A percentile compares a stretch with the other conserved stretches of the same genome.
Evolutionary conservation across 208 protist genomes (phyloP).

Genomic region (Leishmania turanica): DNA sequence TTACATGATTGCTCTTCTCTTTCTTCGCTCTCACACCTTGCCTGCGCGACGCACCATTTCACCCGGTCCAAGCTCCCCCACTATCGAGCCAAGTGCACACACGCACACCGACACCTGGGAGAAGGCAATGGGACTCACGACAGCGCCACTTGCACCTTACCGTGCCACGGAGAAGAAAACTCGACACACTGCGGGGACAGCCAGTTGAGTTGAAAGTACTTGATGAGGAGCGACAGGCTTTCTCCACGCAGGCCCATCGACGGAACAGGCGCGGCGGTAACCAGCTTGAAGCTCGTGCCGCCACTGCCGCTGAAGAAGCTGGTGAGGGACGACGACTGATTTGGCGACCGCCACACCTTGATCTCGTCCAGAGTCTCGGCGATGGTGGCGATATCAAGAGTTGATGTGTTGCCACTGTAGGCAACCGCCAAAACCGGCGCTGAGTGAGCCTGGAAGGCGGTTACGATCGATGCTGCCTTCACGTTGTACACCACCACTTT

Average conservation of each 20-base stretch:
- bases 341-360: slow-evolving; percentile 65
- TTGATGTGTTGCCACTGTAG: slow-evolving; percentile 74
- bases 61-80: no score
- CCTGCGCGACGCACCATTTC: neutral
- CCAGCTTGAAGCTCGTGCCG: slow-evolving; percentile 30
- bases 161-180: slow-evolving; percentile 77
- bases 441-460: slow-evolving; percentile 60
- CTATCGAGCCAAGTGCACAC: neutral
- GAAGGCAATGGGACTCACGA: slow-evolving; percentile 5
- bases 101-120: neutral
- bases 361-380: slow-evolving; percentile 63
- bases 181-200: slow-evolving; percentile 84
- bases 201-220: slow-evolving; percentile 67
- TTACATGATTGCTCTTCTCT: slow-evolving; percentile 5
- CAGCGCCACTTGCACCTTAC: slow-evolving; percentile 53
- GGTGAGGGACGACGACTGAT: slow-evolving; percentile 30
- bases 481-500: slow-evolving; percentile 71
- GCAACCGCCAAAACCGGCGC: slow-evolving; percentile 60
- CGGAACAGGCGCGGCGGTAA: slow-evolving; percentile 38
- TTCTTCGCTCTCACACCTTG: neutral
- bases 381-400: slow-evolving; percentile 75
- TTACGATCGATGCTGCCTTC: slow-evolving; percentile 55
- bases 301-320: slow-evolving; percentile 40
- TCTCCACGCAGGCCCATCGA: slow-evolving; percentile 3
- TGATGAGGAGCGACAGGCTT: slow-evolving; percentile 33